Base-by-base conservation (phyloP, 2,329 filamentous ascomycete genomes). In the Furcasterigmium furcatum region DNA sequence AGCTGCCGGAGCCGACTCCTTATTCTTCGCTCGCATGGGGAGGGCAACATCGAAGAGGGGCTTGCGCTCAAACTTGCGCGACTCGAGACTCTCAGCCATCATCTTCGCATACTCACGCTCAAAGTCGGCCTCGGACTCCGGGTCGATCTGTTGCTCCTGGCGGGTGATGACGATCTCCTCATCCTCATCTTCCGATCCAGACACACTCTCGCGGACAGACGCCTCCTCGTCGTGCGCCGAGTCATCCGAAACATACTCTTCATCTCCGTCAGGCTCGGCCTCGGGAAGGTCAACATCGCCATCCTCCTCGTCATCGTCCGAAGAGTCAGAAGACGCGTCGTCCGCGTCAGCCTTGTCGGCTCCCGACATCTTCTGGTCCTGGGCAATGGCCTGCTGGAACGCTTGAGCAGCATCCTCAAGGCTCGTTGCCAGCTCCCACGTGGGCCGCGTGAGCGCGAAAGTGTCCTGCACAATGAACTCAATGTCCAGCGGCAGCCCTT, bases 61-160 rank as follows among this genome's bases (percentile, higher is more conserved):
- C 68, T 96, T 96, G 51, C 94, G 88, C 60, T 99, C 94, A 55
- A 96, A 95, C 58, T 96, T 96, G 56, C 94, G 84, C 5, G 92
- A 95, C 55, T 99, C 94, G 58, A 96, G 73, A 69, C 92, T 96
- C 66, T 99, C 94, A 42, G 91, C 82, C 92, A 99, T 97, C 82
- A 99, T 88, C 67, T 95, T 96, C 30, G 94, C 91, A 64, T 96
- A 94, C 67, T 97, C 94, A 57, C 92, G 88, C 61, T 99, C 95
- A 62, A 99, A 99, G 35, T 99, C 94, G 7, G 92, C 94, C 60
- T 99, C 94, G 34, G 87, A 90, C 68, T 96, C 91, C 1, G 92
- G 91, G 54, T 99, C 91, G 46, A 91, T 79, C 56, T 92, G 82
- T 62, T 96, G 90, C 63, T 96, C 88, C 59, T 92, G 86, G 49